Conservation (phyloP, 257 asterid genomes). For the Eustoma russellianum region DNA sequence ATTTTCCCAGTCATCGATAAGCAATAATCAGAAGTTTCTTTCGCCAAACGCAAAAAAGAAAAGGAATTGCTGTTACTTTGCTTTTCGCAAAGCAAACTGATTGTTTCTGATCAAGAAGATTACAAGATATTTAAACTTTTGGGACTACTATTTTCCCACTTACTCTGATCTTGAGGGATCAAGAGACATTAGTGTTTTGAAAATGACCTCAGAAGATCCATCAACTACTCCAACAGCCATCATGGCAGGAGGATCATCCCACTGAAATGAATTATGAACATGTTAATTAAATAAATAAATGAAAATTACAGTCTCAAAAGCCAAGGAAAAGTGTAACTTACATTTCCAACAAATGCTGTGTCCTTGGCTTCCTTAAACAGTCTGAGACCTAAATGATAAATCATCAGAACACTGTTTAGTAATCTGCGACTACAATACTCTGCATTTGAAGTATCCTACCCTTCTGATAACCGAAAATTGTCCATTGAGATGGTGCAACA, state of each 20-base stretch:
- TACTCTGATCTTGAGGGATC: slow-evolving; percentile 86
- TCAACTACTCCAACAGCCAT: slow-evolving; percentile 83
- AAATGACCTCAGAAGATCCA: slow-evolving; percentile 73
- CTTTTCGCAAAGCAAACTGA: not conserved
- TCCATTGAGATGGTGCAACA: slow-evolving; percentile 72
- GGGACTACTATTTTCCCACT: slow-evolving; percentile 5
- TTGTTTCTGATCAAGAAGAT: not conserved
- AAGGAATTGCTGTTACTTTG: too few relatives aligned
- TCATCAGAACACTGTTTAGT: not conserved
- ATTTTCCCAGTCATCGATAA: too few relatives aligned
- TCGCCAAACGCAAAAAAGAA: too few relatives aligned
- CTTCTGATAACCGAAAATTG: slow-evolving; percentile 82
- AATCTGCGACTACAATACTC: slow-evolving; percentile 14
- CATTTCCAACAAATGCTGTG: slow-evolving; percentile 58
- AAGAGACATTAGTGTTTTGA: slow-evolving; percentile 61
- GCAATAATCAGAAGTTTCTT: too few relatives aligned
- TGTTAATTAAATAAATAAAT: not conserved
- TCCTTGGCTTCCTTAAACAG: slow-evolving; percentile 87
- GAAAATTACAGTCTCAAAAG: slow-evolving; percentile 5
- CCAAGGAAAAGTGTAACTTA: slow-evolving; percentile 17
- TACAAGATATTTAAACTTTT: not conserved
- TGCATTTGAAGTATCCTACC: slow-evolving; percentile 34
- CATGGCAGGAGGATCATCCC: slow-evolving; percentile 82
- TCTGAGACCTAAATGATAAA: slow-evolving; percentile 45
- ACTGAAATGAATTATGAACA: slow-evolving; percentile 26